phyloP scores from a whole-genome alignment of 306 rosid species.

The Alnus glutinosa region DNA sequence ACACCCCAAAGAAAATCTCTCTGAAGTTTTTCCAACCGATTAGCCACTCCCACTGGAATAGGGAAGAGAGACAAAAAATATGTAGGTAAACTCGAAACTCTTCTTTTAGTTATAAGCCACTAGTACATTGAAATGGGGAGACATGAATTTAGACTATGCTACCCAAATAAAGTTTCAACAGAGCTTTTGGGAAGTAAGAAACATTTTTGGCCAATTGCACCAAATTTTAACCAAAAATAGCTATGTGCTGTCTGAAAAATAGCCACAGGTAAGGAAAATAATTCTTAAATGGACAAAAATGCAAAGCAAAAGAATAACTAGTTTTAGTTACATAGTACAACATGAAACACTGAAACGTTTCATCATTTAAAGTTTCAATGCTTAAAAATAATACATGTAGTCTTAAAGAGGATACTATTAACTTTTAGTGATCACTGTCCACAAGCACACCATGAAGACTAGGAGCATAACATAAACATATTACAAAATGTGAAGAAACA shows the following conservation, averaged over 20 bases:
- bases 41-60: too few species aligned
- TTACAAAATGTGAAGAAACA: neutral
- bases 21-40: too few species aligned
- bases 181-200: slow-evolving; percentile 6
- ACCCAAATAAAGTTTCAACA: neutral
- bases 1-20: too few species aligned
- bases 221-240: neutral
- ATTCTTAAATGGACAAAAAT: neutral
- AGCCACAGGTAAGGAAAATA: neutral
- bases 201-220: neutral
- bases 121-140: neutral
- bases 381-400: neutral
- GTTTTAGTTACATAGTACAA: neutral
- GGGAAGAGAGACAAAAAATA: too few species aligned
- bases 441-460: neutral
- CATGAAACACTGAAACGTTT: neutral
- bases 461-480: neutral
- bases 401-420: neutral
- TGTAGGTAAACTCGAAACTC: neutral
- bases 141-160: neutral
- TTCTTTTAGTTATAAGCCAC: neutral
- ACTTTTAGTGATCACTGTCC: neutral
- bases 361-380: neutral
- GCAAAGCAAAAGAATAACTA: neutral
- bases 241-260: neutral